These are phyloP conservation scores for Ricinus communis DNA, from an alignment of 345 rosid species.

Conservation along the genomic window DNA sequence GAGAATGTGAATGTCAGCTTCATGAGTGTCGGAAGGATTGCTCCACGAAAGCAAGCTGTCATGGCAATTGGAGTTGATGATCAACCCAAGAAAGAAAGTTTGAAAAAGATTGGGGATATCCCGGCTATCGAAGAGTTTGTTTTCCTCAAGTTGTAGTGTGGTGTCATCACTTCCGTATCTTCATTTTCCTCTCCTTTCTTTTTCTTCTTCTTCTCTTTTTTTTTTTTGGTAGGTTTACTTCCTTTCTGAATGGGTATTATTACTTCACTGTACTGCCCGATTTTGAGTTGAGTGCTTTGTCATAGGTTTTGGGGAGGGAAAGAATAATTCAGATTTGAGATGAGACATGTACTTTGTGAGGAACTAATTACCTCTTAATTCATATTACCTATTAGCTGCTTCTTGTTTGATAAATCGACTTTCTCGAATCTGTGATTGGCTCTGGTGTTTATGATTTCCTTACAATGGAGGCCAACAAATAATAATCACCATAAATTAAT, in stretches of 20 bases:
- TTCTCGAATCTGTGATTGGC: neutral
- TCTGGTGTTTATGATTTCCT: neutral
- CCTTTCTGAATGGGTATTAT: conserved; percentile 12
- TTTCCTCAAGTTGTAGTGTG: conserved; percentile 28
- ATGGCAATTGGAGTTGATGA: conserved; percentile 42
- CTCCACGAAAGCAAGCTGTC: conserved; percentile 28
- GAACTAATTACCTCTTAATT: neutral
- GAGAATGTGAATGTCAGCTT: conserved; percentile 34
- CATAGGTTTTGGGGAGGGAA: conserved; percentile 9
- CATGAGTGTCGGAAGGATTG: conserved; percentile 35
- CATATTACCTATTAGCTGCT: neutral
- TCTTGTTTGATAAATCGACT: too few relatives aligned
- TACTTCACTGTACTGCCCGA: conserved; percentile 7
- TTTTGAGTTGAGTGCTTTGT: conserved; percentile 30
- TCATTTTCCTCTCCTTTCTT: neutral
- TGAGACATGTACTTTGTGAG: conserved; percentile 4
- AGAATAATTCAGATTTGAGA: conserved; percentile 24
- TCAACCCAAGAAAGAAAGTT: conserved; percentile 11
- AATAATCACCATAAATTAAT: too few relatives aligned
- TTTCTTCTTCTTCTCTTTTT: too few relatives aligned
- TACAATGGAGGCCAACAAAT: too few relatives aligned
- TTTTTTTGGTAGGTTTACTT: neutral
- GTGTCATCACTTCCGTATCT: neutral
- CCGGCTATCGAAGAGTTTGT: conserved; percentile 33
- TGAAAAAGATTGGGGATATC: conserved; percentile 27